A percentile compares a stretch with the other conserved stretches of the same genome.
phyloP scores from a whole-genome alignment of 768 basidiomycete species.

The Coprinopsis marcescibilis region DNA sequence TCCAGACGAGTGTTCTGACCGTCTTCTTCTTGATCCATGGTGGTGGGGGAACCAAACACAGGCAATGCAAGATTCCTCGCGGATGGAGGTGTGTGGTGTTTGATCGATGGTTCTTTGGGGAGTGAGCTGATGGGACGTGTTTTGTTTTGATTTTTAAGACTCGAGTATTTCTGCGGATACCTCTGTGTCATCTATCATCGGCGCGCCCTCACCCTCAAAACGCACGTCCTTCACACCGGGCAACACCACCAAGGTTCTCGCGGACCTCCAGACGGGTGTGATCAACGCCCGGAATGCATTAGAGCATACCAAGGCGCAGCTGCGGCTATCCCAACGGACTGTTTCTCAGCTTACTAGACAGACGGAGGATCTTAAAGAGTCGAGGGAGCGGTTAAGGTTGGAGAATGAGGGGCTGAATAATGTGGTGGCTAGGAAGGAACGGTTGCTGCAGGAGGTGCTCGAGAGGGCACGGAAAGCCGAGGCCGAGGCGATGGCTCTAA shows the following conservation, averaged over 20 bases:
- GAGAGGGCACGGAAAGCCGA: conserved; percentile 87
- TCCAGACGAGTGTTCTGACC: too few relatives aligned
- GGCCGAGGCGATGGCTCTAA: conserved; percentile 61
- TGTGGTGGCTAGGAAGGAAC: conserved; percentile 82
- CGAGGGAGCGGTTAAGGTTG: conserved; percentile 69
- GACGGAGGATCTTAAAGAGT: conserved; percentile 86
- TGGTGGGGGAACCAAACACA: conserved; percentile 27
- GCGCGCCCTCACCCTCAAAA: conserved; percentile 48
- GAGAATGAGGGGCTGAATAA: conserved; percentile 89
- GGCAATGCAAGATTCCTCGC: conserved; percentile 82
- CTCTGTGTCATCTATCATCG: conserved; percentile 35
- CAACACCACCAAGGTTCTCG: conserved; percentile 82
- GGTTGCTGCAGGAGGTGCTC: conserved; percentile 80
- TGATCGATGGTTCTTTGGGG: too few relatives aligned
- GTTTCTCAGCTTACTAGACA: conserved; percentile 82
- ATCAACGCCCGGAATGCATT: conserved; percentile 72
- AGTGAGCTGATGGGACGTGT: too few relatives aligned
- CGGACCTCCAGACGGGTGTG: conserved; percentile 82
- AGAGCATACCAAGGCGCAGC: conserved; percentile 81
- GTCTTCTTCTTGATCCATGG: conserved; percentile 10
- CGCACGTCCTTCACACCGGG: conserved; percentile 64
- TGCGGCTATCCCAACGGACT: conserved; percentile 73
- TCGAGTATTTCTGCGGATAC: too few relatives aligned
- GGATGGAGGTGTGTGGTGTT: conserved; percentile 73
- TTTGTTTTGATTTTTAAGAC: too few relatives aligned